A percentile compares a stretch with the other conserved stretches of the same genome.
Evolutionary conservation across 2,329 filamentous ascomycete species (phyloP).

Genomic region (Apiospora rasikravindrae): DNA sequence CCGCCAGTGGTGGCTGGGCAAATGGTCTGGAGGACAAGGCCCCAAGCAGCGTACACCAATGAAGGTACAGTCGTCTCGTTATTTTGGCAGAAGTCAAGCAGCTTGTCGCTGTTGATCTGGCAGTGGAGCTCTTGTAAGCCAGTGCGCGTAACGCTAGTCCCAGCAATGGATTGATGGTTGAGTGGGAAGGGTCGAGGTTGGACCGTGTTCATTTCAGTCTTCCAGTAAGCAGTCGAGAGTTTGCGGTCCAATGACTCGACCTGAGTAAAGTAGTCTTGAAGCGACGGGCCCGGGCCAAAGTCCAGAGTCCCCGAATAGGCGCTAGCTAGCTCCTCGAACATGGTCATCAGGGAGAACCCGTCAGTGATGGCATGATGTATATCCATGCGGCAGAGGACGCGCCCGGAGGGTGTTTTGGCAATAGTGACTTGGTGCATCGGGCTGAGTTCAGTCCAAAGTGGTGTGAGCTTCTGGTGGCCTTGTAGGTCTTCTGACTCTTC

Average conservation of each 20-base stretch:
- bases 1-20: neutral
- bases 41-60: constrained; percentile 20
- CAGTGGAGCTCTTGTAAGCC: constrained; percentile 17
- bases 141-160: neutral
- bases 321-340: constrained; percentile 22
- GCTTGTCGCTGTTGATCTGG: neutral
- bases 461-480: too few relatives aligned
- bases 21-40: constrained; percentile 17
- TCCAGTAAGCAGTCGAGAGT: neutral
- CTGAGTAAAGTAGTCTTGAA: constrained; percentile 16
- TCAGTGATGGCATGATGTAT: constrained; percentile 23
- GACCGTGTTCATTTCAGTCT: neutral
- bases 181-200: neutral
- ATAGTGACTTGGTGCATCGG: constrained; percentile 20
- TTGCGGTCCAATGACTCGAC: neutral
- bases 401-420: constrained; percentile 3
- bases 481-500: neutral
- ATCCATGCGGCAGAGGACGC: constrained; percentile 18
- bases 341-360: constrained; percentile 22
- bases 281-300: constrained; percentile 12
- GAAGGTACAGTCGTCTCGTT: constrained; percentile 22
- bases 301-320: constrained; percentile 12
- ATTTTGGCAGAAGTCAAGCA: constrained; percentile 16
- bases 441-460: neutral
- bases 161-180: neutral